These are phyloP conservation scores for carrot (Daucus carota) DNA, from an alignment of 129 eudicot genomes.

Conservation along the genomic window DNA sequence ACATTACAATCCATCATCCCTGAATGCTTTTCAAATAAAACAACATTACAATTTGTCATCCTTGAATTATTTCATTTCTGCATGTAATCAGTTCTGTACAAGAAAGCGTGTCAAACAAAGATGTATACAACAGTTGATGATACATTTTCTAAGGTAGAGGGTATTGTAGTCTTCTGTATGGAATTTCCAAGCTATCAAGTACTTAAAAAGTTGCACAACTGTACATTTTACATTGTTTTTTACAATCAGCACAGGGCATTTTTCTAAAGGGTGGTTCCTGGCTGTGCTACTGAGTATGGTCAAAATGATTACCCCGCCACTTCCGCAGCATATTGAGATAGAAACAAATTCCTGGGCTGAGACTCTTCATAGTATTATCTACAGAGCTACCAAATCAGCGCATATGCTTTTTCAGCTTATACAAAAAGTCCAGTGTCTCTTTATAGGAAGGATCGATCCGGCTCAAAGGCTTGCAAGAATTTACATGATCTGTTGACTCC, in stretches of 20 bases:
- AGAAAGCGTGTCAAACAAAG: not conserved
- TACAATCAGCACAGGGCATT: not conserved
- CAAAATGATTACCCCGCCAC: not conserved
- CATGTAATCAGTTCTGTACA: not conserved
- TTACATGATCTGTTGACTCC: conserved; percentile 94
- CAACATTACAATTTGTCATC: not conserved
- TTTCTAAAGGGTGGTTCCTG: not conserved
- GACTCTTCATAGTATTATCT: conserved; percentile 16
- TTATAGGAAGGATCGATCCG: conserved; percentile 80
- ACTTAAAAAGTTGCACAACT: not conserved
- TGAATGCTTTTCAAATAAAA: not conserved
- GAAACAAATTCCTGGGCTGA: not conserved
- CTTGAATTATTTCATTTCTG: not conserved
- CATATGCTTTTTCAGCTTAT: conserved; percentile 51
- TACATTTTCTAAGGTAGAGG: not conserved
- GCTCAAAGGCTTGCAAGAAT: conserved; percentile 86
- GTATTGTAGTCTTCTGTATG: not conserved
- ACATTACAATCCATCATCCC: not conserved
- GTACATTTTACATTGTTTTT: not conserved
- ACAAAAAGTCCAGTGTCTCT: conserved; percentile 64
- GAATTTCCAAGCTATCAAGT: not conserved
- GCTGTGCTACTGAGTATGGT: not conserved
- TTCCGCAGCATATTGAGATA: not conserved
- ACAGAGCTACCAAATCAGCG: conserved; percentile 17
- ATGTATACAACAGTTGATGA: not conserved